Percentiles rank a stretch among this genome's conserved stretches.
These are phyloP conservation scores for Coffea canephora DNA, from an alignment of 257 asterid genomes.

Conservation along the genomic window DNA sequence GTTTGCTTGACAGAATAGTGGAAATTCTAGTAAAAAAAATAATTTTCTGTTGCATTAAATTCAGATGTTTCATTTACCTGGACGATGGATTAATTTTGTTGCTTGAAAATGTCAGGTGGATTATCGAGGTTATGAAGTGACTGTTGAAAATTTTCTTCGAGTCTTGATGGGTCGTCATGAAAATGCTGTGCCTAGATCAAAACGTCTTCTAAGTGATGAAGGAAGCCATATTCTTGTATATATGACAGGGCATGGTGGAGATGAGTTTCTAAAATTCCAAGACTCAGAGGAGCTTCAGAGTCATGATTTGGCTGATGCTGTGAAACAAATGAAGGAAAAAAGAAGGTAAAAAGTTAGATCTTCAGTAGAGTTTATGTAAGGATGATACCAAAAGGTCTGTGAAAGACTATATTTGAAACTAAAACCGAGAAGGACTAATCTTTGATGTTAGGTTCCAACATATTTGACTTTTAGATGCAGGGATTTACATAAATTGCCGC, in stretches of 20 bases:
- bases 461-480: not conserved
- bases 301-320: constrained; percentile 98
- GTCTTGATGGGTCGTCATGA: constrained; percentile 95
- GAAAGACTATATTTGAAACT: not conserved
- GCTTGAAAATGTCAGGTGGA: constrained; percentile 62
- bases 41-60: not conserved
- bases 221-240: constrained; percentile 93
- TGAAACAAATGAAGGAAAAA: constrained; percentile 98
- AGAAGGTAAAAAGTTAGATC: constrained; percentile 45
- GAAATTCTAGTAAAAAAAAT: not conserved
- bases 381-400: not conserved
- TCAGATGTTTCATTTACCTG: not conserved
- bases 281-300: constrained; percentile 99
- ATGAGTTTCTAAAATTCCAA: constrained; percentile 94
- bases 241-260: constrained; percentile 99
- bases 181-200: constrained; percentile 90
- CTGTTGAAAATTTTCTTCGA: constrained; percentile 81
- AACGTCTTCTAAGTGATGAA: constrained; percentile 96
- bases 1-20: not conserved
- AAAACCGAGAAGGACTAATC: not conserved
- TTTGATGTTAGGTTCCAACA: not conserved
- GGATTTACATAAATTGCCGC: not conserved
- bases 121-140: constrained; percentile 97
- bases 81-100: not conserved
- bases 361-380: not conserved